Evolutionary conservation across 768 basidiomycete species (phyloP).

Genomic region (Baorangia bicolor): DNA sequence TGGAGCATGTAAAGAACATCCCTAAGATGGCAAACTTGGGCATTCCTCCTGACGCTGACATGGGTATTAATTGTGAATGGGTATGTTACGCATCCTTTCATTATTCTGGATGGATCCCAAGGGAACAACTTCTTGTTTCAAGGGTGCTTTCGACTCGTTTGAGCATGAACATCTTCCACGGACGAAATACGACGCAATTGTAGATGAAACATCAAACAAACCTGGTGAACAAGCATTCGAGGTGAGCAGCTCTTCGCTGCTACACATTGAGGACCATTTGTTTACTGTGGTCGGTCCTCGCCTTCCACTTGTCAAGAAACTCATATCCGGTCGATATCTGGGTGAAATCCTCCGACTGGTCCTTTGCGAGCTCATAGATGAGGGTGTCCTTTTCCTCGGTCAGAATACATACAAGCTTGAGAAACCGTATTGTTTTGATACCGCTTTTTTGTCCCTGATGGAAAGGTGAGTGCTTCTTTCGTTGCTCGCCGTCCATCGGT

Average conservation of each 20-base stretch:
- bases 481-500: neutral
- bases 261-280: neutral
- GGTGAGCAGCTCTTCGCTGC: conserved; percentile 38
- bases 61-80: conserved; percentile 99
- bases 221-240: conserved; percentile 94
- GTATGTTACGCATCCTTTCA: conserved; percentile 38
- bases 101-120: neutral
- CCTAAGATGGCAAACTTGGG: conserved; percentile 81
- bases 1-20: conserved; percentile 86
- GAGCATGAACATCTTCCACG: conserved; percentile 92
- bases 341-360: conserved; percentile 96
- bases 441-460: conserved; percentile 95
- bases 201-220: conserved; percentile 95
- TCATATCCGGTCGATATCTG: conserved; percentile 93
- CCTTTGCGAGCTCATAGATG: conserved; percentile 92
- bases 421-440: conserved; percentile 89
- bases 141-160: conserved; percentile 98
- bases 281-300: neutral
- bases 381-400: conserved; percentile 95
- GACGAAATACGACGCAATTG: conserved; percentile 89
- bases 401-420: conserved; percentile 99
- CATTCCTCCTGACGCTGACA: conserved; percentile 61
- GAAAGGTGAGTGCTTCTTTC: conserved; percentile 62
- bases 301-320: conserved; percentile 55
- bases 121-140: neutral